Evolutionary conservation across 176 grass and related monocot species (phyloP).

Genomic region (Miscanthus lutarioriparius): DNA sequence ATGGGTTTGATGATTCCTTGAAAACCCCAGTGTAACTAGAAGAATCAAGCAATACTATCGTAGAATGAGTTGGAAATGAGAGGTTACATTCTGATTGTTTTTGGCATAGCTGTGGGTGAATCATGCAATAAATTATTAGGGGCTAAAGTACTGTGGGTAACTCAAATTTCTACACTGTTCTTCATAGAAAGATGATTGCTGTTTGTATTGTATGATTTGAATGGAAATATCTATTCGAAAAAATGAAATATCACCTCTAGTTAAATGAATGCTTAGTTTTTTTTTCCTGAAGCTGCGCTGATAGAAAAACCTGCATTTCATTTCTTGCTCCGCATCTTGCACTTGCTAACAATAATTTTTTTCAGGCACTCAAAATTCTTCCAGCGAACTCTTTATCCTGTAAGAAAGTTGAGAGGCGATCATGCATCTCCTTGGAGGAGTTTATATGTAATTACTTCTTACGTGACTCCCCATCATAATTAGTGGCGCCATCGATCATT

Average conservation of each 20-base stretch:
- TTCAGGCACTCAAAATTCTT: constrained; percentile 64
- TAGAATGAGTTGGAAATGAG: neutral
- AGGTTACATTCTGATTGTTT: neutral
- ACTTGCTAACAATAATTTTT: constrained; percentile 24
- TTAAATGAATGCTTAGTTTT: neutral
- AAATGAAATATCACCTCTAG: neutral
- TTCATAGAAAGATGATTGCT: neutral
- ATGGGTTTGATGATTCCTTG: neutral
- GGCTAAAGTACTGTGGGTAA: neutral
- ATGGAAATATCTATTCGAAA: neutral
- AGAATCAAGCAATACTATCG: neutral
- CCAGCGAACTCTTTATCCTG: constrained; percentile 63
- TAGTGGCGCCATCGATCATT: constrained; percentile 76
- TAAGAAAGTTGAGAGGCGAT: constrained; percentile 66
- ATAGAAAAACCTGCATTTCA: neutral
- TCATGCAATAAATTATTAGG: neutral
- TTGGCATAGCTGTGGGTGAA: neutral
- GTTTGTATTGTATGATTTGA: neutral
- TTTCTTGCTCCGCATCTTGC: neutral
- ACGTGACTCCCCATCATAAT: constrained; percentile 68
- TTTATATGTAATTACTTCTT: constrained; percentile 89
- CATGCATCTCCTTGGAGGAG: constrained; percentile 72
- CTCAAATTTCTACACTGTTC: neutral
- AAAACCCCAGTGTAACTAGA: neutral
- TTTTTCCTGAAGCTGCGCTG: neutral